Evolutionary conservation across 2,329 filamentous ascomycete species (phyloP), one percentile per base, ranked within the genome.

Genomic region (Colletotrichum scovillei): DNA sequence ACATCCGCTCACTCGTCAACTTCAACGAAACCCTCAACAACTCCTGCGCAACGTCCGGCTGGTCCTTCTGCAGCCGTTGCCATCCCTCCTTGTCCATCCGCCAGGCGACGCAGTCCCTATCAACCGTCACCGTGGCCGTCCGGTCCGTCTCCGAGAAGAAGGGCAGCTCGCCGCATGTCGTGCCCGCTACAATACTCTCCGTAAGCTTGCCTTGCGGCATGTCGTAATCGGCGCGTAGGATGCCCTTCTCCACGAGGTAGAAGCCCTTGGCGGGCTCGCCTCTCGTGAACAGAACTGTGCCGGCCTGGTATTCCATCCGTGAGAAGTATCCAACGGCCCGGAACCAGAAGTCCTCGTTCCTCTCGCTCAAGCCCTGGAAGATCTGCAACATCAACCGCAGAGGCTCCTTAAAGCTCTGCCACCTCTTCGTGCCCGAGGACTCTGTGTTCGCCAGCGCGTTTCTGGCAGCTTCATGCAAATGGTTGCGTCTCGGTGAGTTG

Each of bases 341-440:
- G 82, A 95, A 96, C 97, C 97, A 99, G 81, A 98, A 98, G 82
- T 98, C 95, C 81, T 98, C 95, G 79, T 96, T 97, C 81, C 94
- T 92, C 65, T 91, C 87, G 64, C 94, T 97, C 14, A 98, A 86
- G 57, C 95, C 94, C 79, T 97, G 93, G 84, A 99, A 98, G n/a
- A 97, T 94, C 81, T 98, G 96, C 28, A 99, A 88, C 82, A 99
- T 94, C 59, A 99, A 90, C 1, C 94, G 93, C 8, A 98, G 89
- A 0, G 97, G 97, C 80, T 98, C 95, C 76, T 94, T 94, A 81
- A 98, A 97, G 77, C 92, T 91, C 78, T 93, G 92, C 93, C 95
- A 98, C 79, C 92, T 93, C 1, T 89, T 87, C 24, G 89, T 85
- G 5, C 88, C 85, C 63, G 88, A 84, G 11, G 89, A 83, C 75